phyloP scores from a whole-genome alignment of 129 eudicot species.

The Smallanthus sonchifolius region DNA sequence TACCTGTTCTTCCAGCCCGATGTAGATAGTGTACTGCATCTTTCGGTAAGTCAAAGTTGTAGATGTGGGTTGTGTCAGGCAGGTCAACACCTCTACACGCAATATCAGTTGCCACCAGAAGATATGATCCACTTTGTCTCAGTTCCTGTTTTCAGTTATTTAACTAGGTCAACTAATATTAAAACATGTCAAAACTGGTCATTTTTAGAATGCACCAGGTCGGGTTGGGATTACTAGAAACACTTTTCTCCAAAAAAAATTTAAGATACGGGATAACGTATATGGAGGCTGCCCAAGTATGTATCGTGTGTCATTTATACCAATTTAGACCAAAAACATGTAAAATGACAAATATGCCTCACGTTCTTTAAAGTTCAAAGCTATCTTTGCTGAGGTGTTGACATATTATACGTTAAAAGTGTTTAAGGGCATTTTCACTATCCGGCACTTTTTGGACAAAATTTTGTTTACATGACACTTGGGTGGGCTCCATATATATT shows the following conservation, averaged over 20 bases:
- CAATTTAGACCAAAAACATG: background rate
- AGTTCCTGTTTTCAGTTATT: conserved; percentile 50
- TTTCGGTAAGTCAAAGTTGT: conserved; percentile 91
- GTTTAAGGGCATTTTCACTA: background rate
- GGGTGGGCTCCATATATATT: too few species aligned
- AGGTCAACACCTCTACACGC: conserved; percentile 96
- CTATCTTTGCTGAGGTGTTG: background rate
- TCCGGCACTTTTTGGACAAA: background rate
- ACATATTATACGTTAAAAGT: background rate
- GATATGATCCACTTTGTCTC: conserved; percentile 57
- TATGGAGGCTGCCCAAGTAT: background rate
- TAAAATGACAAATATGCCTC: background rate
- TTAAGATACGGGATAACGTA: background rate
- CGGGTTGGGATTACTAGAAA: background rate
- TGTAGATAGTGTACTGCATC: conserved; percentile 86
- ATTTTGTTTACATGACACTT: background rate
- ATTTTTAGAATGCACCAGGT: background rate
- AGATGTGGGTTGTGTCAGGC: conserved; percentile 91
- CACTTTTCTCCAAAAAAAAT: background rate
- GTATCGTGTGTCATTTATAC: background rate
- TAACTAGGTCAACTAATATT: background rate
- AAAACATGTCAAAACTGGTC: background rate
- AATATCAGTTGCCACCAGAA: conserved; percentile 90
- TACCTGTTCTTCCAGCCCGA: conserved; percentile 96
- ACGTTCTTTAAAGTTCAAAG: background rate